Evolutionary conservation across 768 basidiomycete species (phyloP), one percentile per base, ranked within the genome.

Genomic region (Suillus hirtellus): DNA sequence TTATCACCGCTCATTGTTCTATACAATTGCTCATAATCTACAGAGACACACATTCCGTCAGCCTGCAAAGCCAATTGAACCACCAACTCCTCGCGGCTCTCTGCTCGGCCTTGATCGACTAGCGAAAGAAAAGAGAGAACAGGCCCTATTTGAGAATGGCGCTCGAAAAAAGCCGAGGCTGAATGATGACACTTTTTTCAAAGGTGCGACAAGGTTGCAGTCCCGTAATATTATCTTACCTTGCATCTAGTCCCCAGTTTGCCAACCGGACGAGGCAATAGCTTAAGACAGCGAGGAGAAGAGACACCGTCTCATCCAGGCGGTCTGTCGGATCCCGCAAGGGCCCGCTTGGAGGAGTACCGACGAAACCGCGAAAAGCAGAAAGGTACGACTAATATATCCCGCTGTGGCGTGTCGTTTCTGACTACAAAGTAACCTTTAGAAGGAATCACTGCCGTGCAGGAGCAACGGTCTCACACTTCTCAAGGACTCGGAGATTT

Each of bases 231-330:
- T n/a, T 1, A 10, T 7, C 35, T 42, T 42, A 69, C 2, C 68
- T 61, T 35, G 10, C 27, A 14, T 17, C 6, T 63, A 97, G 96
- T 98, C 21, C 96, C 96, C 0, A 82, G 75, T 44, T 74, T 96
- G 24, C 96, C 95, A 63, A 78, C 79, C 15, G 79, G 79, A 37
- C 81, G 85, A 53, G 76, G 72, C 46, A 74, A 79, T n/a, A 86
- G 89, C 69, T 71, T 82, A 2, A 84, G 96, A 6, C 87, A 91
- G 64, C 80, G 91, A 64, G 92, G 88, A 0, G 90, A 90, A 68
- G 96, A 97, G 67, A 99, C 96, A 0, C 96, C 96, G 0, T 96
- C 96, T 21, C 92, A 96, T 72, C 89, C 93, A 3, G 91, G 93
- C 43, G 96, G 96, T 17, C 78, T 99, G 21, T 92, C 93, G 1